Percentiles rank a stretch among this genome's conserved stretches.
Conservation (phyloP, 805 yeast species). For the Ogataea siamensis region DNA sequence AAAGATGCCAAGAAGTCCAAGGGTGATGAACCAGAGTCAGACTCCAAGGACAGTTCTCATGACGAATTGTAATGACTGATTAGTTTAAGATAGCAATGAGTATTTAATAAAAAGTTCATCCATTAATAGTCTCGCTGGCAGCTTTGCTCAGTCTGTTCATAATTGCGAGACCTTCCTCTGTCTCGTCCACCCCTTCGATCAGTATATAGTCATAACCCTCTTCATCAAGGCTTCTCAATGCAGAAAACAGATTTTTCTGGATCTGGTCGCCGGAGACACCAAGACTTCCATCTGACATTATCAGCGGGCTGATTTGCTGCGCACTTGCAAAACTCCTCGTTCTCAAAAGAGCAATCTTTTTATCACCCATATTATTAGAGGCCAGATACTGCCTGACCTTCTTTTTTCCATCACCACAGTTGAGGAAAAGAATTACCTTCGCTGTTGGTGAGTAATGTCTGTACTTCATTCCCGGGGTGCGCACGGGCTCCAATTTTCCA, state of each 20-base stretch:
- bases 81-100: neutral
- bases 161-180: constrained; percentile 84
- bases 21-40: constrained; percentile 66
- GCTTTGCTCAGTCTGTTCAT: constrained; percentile 91
- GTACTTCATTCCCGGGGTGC: constrained; percentile 98
- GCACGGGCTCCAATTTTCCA: constrained; percentile 62
- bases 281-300: constrained; percentile 35
- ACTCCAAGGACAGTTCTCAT: constrained; percentile 61
- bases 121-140: constrained; percentile 46
- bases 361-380: constrained; percentile 12
- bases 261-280: constrained; percentile 56
- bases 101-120: constrained; percentile 1
- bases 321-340: constrained; percentile 35
- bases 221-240: constrained; percentile 74
- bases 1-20: constrained; percentile 26
- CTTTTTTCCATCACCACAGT: constrained; percentile 43
- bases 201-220: constrained; percentile 65
- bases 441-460: constrained; percentile 93
- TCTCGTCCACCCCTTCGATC: constrained; percentile 78
- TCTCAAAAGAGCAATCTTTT: constrained; percentile 53
- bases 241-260: constrained; percentile 71
- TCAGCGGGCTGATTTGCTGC: constrained; percentile 17
- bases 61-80: constrained; percentile 23
- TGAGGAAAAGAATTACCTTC: constrained; percentile 63
- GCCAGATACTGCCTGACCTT: constrained; percentile 15